These are phyloP conservation scores for Verruconis gallopava DNA, from an alignment of 2,329 filamentous ascomycete genomes.

Conservation along the genomic window DNA sequence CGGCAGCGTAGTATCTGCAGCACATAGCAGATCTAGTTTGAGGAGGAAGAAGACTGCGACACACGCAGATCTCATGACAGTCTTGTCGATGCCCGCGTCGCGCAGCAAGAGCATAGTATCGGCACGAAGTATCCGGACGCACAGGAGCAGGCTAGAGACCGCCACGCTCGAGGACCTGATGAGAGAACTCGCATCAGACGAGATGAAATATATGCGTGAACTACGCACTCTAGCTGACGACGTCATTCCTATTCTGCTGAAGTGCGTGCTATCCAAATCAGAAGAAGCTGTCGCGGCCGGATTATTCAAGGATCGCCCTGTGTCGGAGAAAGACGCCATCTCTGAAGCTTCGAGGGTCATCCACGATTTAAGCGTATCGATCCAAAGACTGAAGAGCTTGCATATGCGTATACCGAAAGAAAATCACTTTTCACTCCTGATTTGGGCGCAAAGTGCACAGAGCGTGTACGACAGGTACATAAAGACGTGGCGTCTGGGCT, in stretches of 20 bases:
- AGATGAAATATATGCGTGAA: slow-evolving; percentile 78
- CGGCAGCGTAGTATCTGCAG: slow-evolving; percentile 2
- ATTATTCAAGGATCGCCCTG: slow-evolving; percentile 41
- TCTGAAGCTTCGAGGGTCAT: slow-evolving; percentile 69
- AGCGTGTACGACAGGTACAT: slow-evolving; percentile 78
- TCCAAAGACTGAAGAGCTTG: slow-evolving; percentile 69
- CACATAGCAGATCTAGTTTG: slow-evolving; percentile 38
- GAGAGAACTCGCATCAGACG: slow-evolving; percentile 68
- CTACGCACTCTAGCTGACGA: slow-evolving; percentile 88
- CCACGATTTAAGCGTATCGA: slow-evolving; percentile 79
- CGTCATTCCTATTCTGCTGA: slow-evolving; percentile 83
- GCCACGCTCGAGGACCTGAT: slow-evolving; percentile 66
- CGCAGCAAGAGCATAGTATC: slow-evolving; percentile 54
- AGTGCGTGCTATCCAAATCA: slow-evolving; percentile 64
- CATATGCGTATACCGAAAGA: slow-evolving; percentile 70
- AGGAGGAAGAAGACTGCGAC: slow-evolving; percentile 72
- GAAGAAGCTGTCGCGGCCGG: slow-evolving; percentile 51
- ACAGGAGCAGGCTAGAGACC: slow-evolving; percentile 51
- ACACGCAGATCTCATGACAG: slow-evolving; percentile 91
- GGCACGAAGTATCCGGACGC: slow-evolving; percentile 63
- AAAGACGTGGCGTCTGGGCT: slow-evolving; percentile 79
- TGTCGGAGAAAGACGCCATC: slow-evolving; percentile 43
- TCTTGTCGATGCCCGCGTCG: slow-evolving; percentile 59
- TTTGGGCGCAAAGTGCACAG: slow-evolving; percentile 69
- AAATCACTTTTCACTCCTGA: slow-evolving; percentile 57